Evolutionary conservation across 768 basidiomycete genomes (phyloP), one percentile per base, ranked within the genome.

Genomic region (Suillus clintonianus): DNA sequence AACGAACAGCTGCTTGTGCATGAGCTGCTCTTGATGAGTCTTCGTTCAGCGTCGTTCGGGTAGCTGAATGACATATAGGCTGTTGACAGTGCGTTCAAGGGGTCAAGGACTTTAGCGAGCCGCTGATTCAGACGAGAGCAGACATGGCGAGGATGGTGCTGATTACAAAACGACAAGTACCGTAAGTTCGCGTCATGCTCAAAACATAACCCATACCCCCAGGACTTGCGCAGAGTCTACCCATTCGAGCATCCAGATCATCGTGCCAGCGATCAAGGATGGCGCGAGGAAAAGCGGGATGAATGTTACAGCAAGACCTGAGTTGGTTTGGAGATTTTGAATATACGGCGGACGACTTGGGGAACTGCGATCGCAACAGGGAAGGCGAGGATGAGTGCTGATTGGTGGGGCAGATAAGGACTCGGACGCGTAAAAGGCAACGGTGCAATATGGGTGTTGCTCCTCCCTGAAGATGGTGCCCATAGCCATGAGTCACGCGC

Each of bases 381-480:
- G 9, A 89, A 71, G 15, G 86, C 80, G 22, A 89, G 73, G 24
- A 85, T 64, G 34, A 95, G 77, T 9, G 89, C 83, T 39, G 1
- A 78, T 56, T 0, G 92, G 90, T 0, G 92, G 86, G 3, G 87
- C 79, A 6, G 91, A 87, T 0, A 87, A 76, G 11, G 88, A 83
- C 0, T 89, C 85, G 0, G 91, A 90, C 1, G 88, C 80, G 73
- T 92, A 97, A 79, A 96, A 99, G 1, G 97, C 96, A 60, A 95
- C 90, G 65, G 84, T 81, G 72, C 97, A 99, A 74, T 86, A 91
- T 0, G 94, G 89, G 45, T 92, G 89, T 74, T 97, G 96, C 72
- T 99, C 97, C 74, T 99, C 97, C 66, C 97, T 82, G 72, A 96
- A 99, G 10, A 95, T 86, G 0, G 95, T 97, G 72, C 91, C 92